These are phyloP conservation scores for Ceratocystiopsis sp. DNA, from an alignment of 2,329 filamentous ascomycete genomes.

Conservation along the genomic window DNA sequence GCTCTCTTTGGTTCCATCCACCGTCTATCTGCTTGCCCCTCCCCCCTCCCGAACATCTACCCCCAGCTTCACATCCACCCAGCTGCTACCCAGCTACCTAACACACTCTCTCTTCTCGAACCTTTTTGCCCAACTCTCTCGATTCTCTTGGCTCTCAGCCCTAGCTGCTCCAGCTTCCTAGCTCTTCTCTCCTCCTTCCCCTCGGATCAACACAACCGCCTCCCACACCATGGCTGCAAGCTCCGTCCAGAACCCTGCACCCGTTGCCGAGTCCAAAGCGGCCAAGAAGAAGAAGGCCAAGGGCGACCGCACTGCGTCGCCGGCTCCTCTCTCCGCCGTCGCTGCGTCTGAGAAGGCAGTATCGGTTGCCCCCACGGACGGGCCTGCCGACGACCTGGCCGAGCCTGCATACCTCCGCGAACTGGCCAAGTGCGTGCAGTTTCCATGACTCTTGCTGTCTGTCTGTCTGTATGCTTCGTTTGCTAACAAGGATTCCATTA, in stretches of 20 bases:
- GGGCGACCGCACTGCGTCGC: slow-evolving; percentile 35
- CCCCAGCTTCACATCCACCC: too few relatives aligned
- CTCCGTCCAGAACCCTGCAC: slow-evolving; percentile 44
- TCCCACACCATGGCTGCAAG: slow-evolving; percentile 41
- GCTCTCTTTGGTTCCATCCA: too few relatives aligned
- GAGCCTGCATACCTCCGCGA: slow-evolving; percentile 77
- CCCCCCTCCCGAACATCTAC: too few relatives aligned
- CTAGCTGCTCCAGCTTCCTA: background rate
- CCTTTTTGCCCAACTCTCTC: too few relatives aligned
- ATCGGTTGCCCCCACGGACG: slow-evolving; percentile 27
- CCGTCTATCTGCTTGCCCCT: too few relatives aligned
- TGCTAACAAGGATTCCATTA: slow-evolving; percentile 1
- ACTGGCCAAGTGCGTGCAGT: slow-evolving; percentile 59
- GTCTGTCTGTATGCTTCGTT: too few relatives aligned
- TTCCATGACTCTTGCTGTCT: too few relatives aligned
- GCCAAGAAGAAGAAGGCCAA: slow-evolving; percentile 56
- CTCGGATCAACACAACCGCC: background rate
- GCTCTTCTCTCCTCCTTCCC: background rate
- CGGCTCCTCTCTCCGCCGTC: slow-evolving; percentile 19
- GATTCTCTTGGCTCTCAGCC: too few relatives aligned
- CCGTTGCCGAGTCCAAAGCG: slow-evolving; percentile 45
- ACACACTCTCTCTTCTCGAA: too few relatives aligned
- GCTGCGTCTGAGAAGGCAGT: slow-evolving; percentile 31
- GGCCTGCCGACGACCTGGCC: slow-evolving; percentile 35
- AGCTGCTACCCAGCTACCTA: too few relatives aligned